Evolutionary conservation across 2,329 filamentous ascomycete species (phyloP).

Genomic region (Ophiostoma piceae): DNA sequence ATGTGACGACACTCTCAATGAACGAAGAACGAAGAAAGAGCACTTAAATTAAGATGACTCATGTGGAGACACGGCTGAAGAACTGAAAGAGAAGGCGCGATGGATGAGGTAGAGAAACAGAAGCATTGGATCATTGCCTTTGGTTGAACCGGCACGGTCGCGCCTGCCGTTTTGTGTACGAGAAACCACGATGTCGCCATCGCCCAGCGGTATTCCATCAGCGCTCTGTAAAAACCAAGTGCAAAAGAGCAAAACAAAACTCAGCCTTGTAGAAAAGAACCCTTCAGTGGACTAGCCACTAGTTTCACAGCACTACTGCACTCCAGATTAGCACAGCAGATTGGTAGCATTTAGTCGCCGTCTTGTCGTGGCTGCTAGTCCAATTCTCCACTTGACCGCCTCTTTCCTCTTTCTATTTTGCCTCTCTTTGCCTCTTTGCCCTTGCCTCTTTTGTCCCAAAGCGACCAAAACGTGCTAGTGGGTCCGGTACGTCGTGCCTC

Average conservation of each 20-base stretch:
- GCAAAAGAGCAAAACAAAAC: not conserved
- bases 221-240: not conserved
- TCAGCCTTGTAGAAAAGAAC: conserved; percentile 22
- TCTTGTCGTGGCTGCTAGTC: not conserved
- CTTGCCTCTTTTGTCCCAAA: not conserved
- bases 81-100: not conserved
- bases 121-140: not conserved
- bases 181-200: conserved; percentile 23
- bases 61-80: not conserved
- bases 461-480: conserved; percentile 1
- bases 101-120: not conserved
- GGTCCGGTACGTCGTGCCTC: not conserved
- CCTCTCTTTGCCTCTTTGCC: not conserved
- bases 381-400: not conserved
- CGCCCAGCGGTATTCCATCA: conserved; percentile 18
- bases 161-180: not conserved
- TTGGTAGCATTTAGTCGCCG: not conserved
- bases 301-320: not conserved
- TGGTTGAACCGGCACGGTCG: not conserved
- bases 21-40: no score
- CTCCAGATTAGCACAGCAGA: not conserved
- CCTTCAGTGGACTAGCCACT: not conserved
- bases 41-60: not conserved
- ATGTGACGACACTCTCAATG: no score
- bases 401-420: not conserved